Evolutionary conservation across 1,139 yeast species (phyloP).

Genomic region (Suhomyces terraborum): DNA sequence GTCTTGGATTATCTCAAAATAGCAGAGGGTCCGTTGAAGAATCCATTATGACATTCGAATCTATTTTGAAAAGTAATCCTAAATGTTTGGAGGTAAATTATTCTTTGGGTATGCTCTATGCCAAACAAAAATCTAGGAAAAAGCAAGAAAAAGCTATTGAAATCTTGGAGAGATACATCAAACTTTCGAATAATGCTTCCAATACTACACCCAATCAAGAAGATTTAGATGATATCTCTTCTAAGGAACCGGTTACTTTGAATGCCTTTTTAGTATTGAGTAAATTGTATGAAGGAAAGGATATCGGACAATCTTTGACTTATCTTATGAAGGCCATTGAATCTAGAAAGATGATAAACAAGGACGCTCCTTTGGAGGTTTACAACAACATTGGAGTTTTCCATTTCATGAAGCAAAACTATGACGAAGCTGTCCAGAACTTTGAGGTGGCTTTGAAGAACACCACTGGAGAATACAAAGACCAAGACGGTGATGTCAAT

Average conservation of each 20-base stretch:
- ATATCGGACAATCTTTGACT: constrained; percentile 57
- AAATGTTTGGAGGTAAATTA: constrained; percentile 76
- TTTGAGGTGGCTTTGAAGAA: constrained; percentile 53
- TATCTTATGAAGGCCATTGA: constrained; percentile 63
- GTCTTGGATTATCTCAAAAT: constrained; percentile 84
- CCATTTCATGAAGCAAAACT: constrained; percentile 66
- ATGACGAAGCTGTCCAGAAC: constrained; percentile 38
- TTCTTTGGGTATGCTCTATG: constrained; percentile 72
- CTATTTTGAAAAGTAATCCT: constrained; percentile 64
- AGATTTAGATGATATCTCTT: constrained; percentile 30
- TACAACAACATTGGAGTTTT: constrained; percentile 87
- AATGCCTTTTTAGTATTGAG: constrained; percentile 73
- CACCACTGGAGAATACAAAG: constrained; percentile 22
- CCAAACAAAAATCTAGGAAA: constrained; percentile 45
- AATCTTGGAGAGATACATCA: constrained; percentile 72
- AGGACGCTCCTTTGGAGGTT: constrained; percentile 63
- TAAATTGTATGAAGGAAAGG: constrained; percentile 64
- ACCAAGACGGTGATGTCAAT: constrained; percentile 30
- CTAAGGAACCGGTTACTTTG: constrained; percentile 64
- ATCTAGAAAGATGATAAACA: constrained; percentile 42
- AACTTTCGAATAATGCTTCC: constrained; percentile 52
- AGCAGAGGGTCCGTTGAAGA: constrained; percentile 76
- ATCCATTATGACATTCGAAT: constrained; percentile 83
- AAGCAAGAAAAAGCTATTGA: constrained; percentile 55
- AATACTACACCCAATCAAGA: constrained; percentile 29